Evolutionary conservation across 1,139 yeast species (phyloP).

Genomic region (Taphrina deformans): DNA sequence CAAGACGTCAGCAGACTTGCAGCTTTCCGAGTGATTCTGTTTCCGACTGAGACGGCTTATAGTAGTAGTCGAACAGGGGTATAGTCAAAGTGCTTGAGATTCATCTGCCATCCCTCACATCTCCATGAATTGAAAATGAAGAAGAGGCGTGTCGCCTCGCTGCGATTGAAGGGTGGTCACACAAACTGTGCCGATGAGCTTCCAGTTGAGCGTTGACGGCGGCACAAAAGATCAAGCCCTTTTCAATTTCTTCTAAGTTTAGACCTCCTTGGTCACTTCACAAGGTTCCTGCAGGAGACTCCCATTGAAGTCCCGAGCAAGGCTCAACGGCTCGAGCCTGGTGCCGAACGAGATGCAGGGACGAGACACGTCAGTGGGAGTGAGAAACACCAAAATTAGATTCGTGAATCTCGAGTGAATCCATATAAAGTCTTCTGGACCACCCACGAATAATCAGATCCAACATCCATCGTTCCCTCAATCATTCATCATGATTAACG

Average conservation of each 20-base stretch:
- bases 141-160: background rate
- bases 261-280: background rate
- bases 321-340: background rate
- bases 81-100: too few relatives aligned
- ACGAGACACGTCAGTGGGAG: background rate
- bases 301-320: too few relatives aligned
- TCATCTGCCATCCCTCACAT: background rate
- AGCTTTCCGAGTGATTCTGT: background rate
- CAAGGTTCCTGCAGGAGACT: background rate
- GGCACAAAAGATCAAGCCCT: background rate
- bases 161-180: too few relatives aligned
- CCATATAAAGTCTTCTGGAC: background rate
- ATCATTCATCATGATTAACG: background rate
- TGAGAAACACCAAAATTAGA: background rate
- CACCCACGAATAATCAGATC: too few relatives aligned
- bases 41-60: too few relatives aligned
- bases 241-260: background rate
- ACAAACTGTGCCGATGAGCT: background rate
- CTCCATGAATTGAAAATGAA: background rate
- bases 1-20: background rate
- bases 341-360: background rate
- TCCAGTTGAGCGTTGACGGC: background rate
- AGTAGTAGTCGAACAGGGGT: too few relatives aligned
- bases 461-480: background rate
- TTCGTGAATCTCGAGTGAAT: background rate